A percentile compares a stretch with the other conserved stretches of the same genome.
These are phyloP conservation scores for Colletotrichum siamense DNA, from an alignment of 2,329 filamentous ascomycete species.

Conservation along the genomic window DNA sequence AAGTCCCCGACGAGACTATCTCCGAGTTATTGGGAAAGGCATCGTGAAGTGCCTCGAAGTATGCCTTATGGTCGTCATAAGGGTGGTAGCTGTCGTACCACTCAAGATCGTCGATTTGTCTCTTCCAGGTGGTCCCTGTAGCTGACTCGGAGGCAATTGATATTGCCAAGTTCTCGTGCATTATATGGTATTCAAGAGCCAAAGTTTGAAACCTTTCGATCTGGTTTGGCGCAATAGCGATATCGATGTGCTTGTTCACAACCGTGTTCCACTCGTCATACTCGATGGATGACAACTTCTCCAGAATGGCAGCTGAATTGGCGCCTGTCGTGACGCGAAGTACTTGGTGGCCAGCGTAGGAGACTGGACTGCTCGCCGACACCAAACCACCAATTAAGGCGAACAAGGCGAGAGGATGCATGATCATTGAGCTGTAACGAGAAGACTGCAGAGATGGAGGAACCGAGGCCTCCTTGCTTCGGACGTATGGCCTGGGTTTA, in stretches of 20 bases:
- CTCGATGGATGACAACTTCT: background rate
- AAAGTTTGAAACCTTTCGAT: conserved; percentile 31
- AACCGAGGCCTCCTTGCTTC: background rate
- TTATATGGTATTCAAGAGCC: conserved; percentile 31
- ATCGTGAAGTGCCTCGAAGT: conserved; percentile 45
- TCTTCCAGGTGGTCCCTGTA: conserved; percentile 5
- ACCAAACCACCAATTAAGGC: background rate
- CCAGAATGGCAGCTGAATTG: background rate
- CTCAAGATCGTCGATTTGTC: conserved; percentile 34
- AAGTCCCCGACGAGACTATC: conserved; percentile 49
- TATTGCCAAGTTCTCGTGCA: conserved; percentile 33
- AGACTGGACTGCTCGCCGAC: background rate
- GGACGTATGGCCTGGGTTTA: background rate
- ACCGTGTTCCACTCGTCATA: background rate
- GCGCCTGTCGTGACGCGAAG: conserved; percentile 13
- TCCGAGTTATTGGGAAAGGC: conserved; percentile 50
- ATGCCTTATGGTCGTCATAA: conserved; percentile 53
- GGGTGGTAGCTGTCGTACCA: conserved; percentile 58
- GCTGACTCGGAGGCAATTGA: conserved; percentile 33
- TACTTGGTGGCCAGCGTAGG: conserved; percentile 13
- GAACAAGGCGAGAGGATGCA: background rate
- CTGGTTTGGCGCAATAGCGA: conserved; percentile 35
- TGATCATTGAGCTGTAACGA: background rate
- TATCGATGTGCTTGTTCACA: conserved; percentile 27
- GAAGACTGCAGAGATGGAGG: background rate